phyloP scores from a whole-genome alignment of 2,329 filamentous ascomycete species.

The Scopulariopsis brevicaulis region DNA sequence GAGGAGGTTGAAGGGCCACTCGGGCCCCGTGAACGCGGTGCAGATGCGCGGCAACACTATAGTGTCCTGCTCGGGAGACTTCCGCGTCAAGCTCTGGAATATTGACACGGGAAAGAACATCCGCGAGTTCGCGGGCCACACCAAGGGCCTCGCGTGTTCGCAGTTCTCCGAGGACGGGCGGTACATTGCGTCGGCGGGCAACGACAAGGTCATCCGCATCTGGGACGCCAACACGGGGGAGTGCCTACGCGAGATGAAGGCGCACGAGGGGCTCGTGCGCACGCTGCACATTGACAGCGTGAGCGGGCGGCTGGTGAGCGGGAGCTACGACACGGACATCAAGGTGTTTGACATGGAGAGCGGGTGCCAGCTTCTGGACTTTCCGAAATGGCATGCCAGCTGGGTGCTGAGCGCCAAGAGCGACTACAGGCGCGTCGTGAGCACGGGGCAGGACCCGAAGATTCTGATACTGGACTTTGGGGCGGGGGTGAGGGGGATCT shows the following conservation, averaged over 20 bases:
- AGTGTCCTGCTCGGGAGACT: conserved; percentile 89
- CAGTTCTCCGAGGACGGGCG: conserved; percentile 95
- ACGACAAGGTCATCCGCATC: conserved; percentile 90
- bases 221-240: conserved; percentile 90
- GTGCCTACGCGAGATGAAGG: conserved; percentile 67
- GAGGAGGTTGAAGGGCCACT: conserved; percentile 73
- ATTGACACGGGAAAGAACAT: conserved; percentile 79
- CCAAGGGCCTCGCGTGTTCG: conserved; percentile 87
- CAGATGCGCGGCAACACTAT: conserved; percentile 89
- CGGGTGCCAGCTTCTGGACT: conserved; percentile 67
- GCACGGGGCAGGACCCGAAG: conserved; percentile 86
- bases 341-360: conserved; percentile 86
- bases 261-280: conserved; percentile 77
- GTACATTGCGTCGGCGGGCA: conserved; percentile 86
- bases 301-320: conserved; percentile 78
- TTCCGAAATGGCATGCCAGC: conserved; percentile 90
- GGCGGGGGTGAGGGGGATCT: conserved; percentile 43
- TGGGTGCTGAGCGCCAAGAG: conserved; percentile 97
- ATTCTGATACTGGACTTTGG: conserved; percentile 93
- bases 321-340: conserved; percentile 90
- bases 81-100: conserved; percentile 91
- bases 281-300: conserved; percentile 83
- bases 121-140: conserved; percentile 82
- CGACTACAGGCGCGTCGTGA: conserved; percentile 89
- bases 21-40: conserved; percentile 90